phyloP scores from a whole-genome alignment of 129 eudicot genomes.

The Lactuca saligna region DNA sequence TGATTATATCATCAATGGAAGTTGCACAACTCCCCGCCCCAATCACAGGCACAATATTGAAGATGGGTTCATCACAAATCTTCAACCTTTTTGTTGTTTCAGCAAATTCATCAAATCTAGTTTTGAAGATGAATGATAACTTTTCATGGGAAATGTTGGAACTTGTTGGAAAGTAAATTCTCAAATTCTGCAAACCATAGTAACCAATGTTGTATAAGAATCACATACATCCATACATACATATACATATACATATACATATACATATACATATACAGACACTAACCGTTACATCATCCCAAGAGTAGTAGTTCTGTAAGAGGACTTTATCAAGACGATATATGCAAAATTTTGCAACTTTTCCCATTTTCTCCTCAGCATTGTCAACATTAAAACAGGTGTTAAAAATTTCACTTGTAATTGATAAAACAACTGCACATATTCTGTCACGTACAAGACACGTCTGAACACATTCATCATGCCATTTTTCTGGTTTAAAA shows the following conservation, averaged over 20 bases:
- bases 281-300: constrained; percentile 80
- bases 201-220: background rate
- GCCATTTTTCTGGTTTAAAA: constrained; percentile 67
- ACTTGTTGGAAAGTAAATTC: constrained; percentile 62
- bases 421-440: constrained; percentile 58
- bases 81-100: constrained; percentile 37
- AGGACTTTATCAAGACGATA: constrained; percentile 61
- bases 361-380: constrained; percentile 40
- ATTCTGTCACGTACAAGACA: constrained; percentile 54
- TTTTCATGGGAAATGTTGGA: constrained; percentile 45
- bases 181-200: constrained; percentile 55
- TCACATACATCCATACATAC: background rate
- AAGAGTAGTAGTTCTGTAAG: constrained; percentile 54
- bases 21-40: constrained; percentile 63
- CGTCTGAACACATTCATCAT: constrained; percentile 57
- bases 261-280: constrained; percentile 1
- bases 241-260: background rate
- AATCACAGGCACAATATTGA: constrained; percentile 74
- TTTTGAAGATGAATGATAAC: constrained; percentile 46
- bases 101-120: constrained; percentile 54
- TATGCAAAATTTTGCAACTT: constrained; percentile 68
- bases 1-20: constrained; percentile 63
- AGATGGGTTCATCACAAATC: constrained; percentile 40
- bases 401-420: constrained; percentile 48
- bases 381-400: constrained; percentile 37